Percentiles rank a stretch among this genome's conserved stretches.
Evolutionary conservation across 345 rosid genomes (phyloP).

Genomic region (Camelina sativa): DNA sequence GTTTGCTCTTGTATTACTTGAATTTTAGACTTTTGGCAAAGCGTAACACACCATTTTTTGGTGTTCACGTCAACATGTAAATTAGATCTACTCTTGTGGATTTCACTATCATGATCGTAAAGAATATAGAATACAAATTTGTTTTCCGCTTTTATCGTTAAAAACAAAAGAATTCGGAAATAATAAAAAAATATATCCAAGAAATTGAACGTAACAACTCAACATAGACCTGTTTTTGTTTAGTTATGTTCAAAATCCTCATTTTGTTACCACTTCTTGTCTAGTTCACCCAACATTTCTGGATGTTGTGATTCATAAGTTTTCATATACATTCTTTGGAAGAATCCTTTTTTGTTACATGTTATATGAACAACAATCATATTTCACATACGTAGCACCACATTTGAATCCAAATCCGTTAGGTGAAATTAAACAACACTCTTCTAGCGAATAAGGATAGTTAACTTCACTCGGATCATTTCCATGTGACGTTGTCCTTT

Average conservation of each 20-base stretch:
- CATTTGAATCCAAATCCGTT: conserved; percentile 4
- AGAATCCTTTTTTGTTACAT: background rate
- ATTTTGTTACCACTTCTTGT: background rate
- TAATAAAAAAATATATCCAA: background rate
- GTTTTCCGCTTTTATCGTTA: too few relatives aligned
- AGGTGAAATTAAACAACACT: conserved; percentile 26
- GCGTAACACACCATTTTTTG: background rate
- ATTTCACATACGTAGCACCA: background rate
- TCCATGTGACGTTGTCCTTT: conserved; percentile 26
- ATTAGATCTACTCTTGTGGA: too few relatives aligned
- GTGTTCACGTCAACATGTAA: background rate
- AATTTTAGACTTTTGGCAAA: background rate
- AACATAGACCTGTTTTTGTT: too few relatives aligned
- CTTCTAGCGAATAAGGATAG: conserved; percentile 8
- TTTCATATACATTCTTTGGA: background rate
- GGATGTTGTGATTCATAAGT: background rate
- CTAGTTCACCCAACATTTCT: background rate
- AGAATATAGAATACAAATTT: too few relatives aligned
- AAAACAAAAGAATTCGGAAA: too few relatives aligned
- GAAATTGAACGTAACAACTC: too few relatives aligned
- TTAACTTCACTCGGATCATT: background rate
- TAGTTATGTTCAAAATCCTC: too few relatives aligned
- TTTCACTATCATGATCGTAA: too few relatives aligned
- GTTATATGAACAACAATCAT: background rate
- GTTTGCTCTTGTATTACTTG: background rate